A percentile compares a stretch with the other conserved stretches of the same genome.
Evolutionary conservation across 2,329 filamentous ascomycete species (phyloP).

Genomic region (Rutstroemia sp.): DNA sequence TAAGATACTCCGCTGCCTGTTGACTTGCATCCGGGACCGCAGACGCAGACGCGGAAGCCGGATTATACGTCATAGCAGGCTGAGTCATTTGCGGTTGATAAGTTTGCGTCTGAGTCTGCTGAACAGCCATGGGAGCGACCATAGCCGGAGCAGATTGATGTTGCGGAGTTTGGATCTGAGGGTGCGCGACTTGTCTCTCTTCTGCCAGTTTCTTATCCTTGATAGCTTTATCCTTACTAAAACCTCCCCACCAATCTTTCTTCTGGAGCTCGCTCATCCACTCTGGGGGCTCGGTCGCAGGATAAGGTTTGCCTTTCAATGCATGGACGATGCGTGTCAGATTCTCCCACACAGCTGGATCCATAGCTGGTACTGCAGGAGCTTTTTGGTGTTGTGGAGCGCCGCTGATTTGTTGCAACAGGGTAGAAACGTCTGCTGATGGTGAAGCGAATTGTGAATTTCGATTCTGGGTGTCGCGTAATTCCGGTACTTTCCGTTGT

Average conservation of each 20-base stretch:
- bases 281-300: conserved; percentile 43
- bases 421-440: conserved; percentile 11
- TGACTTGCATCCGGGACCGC: conserved; percentile 17
- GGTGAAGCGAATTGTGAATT: conserved; percentile 4
- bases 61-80: conserved; percentile 9
- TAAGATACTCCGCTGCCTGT: conserved; percentile 24
- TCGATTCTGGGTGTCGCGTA: conserved; percentile 8
- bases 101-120: conserved; percentile 7
- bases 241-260: conserved; percentile 46
- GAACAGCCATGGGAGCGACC: conserved; percentile 12
- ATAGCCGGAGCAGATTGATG: conserved; percentile 19
- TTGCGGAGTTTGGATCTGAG: conserved; percentile 17
- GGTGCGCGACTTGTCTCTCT: conserved; percentile 19
- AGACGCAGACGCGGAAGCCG: background rate
- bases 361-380: conserved; percentile 10
- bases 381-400: background rate
- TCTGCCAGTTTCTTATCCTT: conserved; percentile 34
- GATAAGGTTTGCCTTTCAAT: conserved; percentile 41
- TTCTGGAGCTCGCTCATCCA: conserved; percentile 43
- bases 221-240: conserved; percentile 32
- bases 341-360: conserved; percentile 16
- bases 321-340: conserved; percentile 27
- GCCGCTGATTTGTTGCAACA: conserved; percentile 16
- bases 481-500: conserved; percentile 16
- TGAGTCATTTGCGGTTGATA: conserved; percentile 14